Conservation (phyloP, 2,329 filamentous ascomycete species). For the Acephala macrosclerotiorum region DNA sequence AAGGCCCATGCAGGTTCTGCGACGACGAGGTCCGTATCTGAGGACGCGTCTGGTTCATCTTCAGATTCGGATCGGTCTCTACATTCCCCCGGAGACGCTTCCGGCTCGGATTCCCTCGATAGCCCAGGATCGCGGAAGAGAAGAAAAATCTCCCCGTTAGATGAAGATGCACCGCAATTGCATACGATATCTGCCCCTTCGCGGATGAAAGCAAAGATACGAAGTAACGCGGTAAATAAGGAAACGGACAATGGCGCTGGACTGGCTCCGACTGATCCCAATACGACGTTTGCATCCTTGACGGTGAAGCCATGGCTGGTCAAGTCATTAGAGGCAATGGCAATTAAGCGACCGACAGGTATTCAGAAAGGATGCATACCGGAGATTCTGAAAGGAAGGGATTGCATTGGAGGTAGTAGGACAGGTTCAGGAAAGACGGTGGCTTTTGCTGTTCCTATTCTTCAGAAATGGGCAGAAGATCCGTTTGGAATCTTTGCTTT, state of each 20-base stretch:
- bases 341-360: constrained; percentile 86
- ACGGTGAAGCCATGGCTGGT: constrained; percentile 87
- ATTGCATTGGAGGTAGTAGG: constrained; percentile 93
- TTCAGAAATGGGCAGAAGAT: constrained; percentile 93
- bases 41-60: constrained; percentile 24
- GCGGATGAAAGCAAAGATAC: constrained; percentile 37
- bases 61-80: constrained; percentile 22
- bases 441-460: constrained; percentile 91
- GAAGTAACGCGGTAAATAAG: constrained; percentile 4
- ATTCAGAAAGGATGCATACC: constrained; percentile 96
- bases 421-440: constrained; percentile 98
- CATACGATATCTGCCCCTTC: constrained; percentile 39
- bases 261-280: constrained; percentile 60
- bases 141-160: constrained; percentile 37
- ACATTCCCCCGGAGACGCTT: constrained; percentile 25
- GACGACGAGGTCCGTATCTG: constrained; percentile 16
- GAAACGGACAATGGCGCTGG: constrained; percentile 41
- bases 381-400: constrained; percentile 86
- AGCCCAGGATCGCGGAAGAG: constrained; percentile 42
- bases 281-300: constrained; percentile 74
- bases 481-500: constrained; percentile 90
- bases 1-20: constrained; percentile 22
- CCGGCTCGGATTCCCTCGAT: constrained; percentile 41
- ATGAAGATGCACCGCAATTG: constrained; percentile 31
- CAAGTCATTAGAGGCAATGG: constrained; percentile 76